phyloP scores from a whole-genome alignment of 2,329 filamentous ascomycete species.

The Scedosporium dehoogii region DNA sequence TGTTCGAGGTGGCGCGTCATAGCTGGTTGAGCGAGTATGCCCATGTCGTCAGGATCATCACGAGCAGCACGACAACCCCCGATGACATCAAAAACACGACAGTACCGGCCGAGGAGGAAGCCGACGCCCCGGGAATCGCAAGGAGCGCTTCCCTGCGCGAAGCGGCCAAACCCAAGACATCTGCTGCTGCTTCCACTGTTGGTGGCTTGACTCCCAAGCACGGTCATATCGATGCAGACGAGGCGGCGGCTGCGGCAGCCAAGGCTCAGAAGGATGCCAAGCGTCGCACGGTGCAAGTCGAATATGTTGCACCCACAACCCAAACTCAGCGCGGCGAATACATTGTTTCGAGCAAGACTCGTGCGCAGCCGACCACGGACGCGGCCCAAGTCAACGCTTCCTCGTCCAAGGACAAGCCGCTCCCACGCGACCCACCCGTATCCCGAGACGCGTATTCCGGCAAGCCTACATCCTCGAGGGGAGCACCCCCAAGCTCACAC shows the following conservation, averaged over 20 bases:
- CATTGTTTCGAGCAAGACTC: slow-evolving; percentile 15
- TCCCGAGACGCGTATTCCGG: slow-evolving; percentile 30
- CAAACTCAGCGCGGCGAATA: slow-evolving; percentile 63
- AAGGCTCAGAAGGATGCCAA: slow-evolving; percentile 78
- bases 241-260: slow-evolving; percentile 38
- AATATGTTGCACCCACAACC: slow-evolving; percentile 88
- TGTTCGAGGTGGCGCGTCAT: slow-evolving; percentile 95
- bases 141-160: slow-evolving; percentile 91
- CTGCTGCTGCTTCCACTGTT: slow-evolving; percentile 32
- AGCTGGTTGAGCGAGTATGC: slow-evolving; percentile 97
- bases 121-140: slow-evolving; percentile 54
- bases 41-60: slow-evolving; percentile 95
- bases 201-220: slow-evolving; percentile 64
- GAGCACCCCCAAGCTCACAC: slow-evolving; percentile 38
- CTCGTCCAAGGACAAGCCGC: slow-evolving; percentile 43
- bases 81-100: slow-evolving; percentile 77
- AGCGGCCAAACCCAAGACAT: slow-evolving; percentile 57
- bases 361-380: slow-evolving; percentile 16
- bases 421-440: slow-evolving; percentile 47
- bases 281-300: slow-evolving; percentile 88
- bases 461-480: slow-evolving; percentile 25
- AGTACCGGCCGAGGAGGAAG: slow-evolving; percentile 44
- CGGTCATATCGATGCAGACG: slow-evolving; percentile 60
- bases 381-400: slow-evolving; percentile 31
- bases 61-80: slow-evolving; percentile 82